Evolutionary conservation across 2,329 filamentous ascomycete genomes (phyloP).

Genomic region (Phaeophleospora eucalypticola): DNA sequence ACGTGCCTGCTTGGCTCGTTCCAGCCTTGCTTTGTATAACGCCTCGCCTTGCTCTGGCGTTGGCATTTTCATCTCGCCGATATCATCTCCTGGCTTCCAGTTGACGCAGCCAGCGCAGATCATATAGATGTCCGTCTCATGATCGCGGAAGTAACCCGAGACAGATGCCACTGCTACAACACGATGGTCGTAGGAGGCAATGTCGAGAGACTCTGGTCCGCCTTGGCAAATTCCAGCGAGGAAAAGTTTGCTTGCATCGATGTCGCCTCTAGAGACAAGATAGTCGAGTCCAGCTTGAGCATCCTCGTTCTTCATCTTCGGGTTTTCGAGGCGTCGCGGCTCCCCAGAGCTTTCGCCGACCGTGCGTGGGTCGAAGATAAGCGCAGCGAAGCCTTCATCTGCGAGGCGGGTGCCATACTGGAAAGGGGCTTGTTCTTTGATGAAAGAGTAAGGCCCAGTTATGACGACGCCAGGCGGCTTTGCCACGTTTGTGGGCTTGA

Average conservation of each 20-base stretch:
- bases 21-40: neutral
- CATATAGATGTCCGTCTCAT: slow-evolving; percentile 8
- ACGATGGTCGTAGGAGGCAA: slow-evolving; percentile 6
- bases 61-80: slow-evolving; percentile 4
- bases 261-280: slow-evolving; percentile 1
- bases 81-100: slow-evolving; percentile 4
- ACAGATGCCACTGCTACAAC: slow-evolving; percentile 5
- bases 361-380: slow-evolving; percentile 10
- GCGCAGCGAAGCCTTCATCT: slow-evolving; percentile 8
- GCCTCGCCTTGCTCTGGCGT: slow-evolving; percentile 6
- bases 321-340: slow-evolving; percentile 7
- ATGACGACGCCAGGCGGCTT: slow-evolving; percentile 8
- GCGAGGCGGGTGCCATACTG: slow-evolving; percentile 8
- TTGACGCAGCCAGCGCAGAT: slow-evolving; percentile 7
- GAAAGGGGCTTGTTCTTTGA: slow-evolving; percentile 9
- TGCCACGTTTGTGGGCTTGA: neutral
- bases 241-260: slow-evolving; percentile 2
- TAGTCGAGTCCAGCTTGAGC: slow-evolving; percentile 6
- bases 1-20: slow-evolving; percentile 2
- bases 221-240: slow-evolving; percentile 7
- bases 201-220: slow-evolving; percentile 4
- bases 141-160: slow-evolving; percentile 5
- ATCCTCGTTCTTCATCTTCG: slow-evolving; percentile 11
- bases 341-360: slow-evolving; percentile 6
- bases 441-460: slow-evolving; percentile 10